phyloP scores from a whole-genome alignment of 176 grass and related monocot species.

The Eleusine indica region DNA sequence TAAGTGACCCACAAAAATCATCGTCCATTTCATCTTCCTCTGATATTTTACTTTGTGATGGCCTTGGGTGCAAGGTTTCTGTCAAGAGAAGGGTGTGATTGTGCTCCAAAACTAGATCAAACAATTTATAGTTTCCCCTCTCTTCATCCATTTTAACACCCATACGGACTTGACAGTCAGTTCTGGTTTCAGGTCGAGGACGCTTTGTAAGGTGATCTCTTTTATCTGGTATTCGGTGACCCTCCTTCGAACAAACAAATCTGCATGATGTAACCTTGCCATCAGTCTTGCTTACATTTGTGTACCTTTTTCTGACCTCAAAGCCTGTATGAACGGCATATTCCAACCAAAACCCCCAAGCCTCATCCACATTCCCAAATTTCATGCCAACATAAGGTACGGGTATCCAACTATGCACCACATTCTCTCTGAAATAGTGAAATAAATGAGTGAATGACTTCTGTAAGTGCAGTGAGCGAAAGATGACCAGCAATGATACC shows the following conservation, averaged over 20 bases:
- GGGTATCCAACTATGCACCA: not conserved
- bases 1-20: not conserved
- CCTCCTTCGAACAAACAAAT: conserved; percentile 1
- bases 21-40: not conserved
- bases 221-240: not conserved
- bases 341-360: not conserved
- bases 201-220: not conserved
- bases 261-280: not conserved
- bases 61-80: not conserved
- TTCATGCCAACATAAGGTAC: not conserved
- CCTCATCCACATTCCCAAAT: not conserved
- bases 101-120: not conserved
- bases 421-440: not conserved
- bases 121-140: not conserved
- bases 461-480: not conserved
- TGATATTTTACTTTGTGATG: not conserved
- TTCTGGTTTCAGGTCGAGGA: conserved; percentile 8
- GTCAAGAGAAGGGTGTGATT: not conserved
- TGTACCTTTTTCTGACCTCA: not conserved
- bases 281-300: not conserved
- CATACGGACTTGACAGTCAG: not conserved
- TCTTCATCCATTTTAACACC: not conserved
- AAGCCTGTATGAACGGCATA: not conserved
- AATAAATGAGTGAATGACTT: not conserved
- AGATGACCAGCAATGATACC: not conserved